Evolutionary conservation across 2,329 filamentous ascomycete species (phyloP), one percentile per base, ranked within the genome.

Genomic region (Arthrobotrys sinensis): DNA sequence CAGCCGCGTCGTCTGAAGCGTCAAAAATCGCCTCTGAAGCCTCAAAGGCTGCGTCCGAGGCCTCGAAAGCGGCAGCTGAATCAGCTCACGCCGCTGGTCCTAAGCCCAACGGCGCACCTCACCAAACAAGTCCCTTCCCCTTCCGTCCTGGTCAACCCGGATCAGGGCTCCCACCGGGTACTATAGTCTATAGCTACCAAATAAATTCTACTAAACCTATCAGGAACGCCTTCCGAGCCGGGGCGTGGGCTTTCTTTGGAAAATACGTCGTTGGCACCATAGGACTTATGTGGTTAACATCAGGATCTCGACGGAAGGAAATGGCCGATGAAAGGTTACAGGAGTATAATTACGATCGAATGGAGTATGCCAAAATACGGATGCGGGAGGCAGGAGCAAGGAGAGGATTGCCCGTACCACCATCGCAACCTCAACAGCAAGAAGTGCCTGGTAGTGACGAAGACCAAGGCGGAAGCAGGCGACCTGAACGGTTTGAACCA

Each of bases 321-420:
- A 19, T 50, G n/a, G 53, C 38, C 36, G 75, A 78, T 45, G 75
- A 78, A 40, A 60, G 67, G 32, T 36, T 78, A 12, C 75, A 78
- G 14, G 75, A 78, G 62, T 78, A 40, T 14, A 52, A 78, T 19
- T 64, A 78, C 48, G 75, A 78, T 32, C 50, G 67, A 8, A 53
- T 43, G 24, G 32, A 71, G 12, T 68, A 72, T 14, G 75, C 75
- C 7, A 64, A 45, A 50, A 2, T 50, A 2, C 50, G 34, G 16
- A 40, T 67, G 19, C 28, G 64, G 34, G 24, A 62, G 10, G 34
- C 48, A n/a, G 36, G n/a, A 21, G 3, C 38, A 14, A 66, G 21
- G 21, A 46, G 24, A 32, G 24, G 21, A 14, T 10, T 53, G 14
- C 66, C 63, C 11, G 10, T 50, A 2, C 70, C 36, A n/a, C 65